A percentile compares a stretch with the other conserved stretches of the same genome.
Evolutionary conservation across 2,329 filamentous ascomycete genomes (phyloP).

Genomic region (Ophiognomonia clavigignenti-juglandacearum): DNA sequence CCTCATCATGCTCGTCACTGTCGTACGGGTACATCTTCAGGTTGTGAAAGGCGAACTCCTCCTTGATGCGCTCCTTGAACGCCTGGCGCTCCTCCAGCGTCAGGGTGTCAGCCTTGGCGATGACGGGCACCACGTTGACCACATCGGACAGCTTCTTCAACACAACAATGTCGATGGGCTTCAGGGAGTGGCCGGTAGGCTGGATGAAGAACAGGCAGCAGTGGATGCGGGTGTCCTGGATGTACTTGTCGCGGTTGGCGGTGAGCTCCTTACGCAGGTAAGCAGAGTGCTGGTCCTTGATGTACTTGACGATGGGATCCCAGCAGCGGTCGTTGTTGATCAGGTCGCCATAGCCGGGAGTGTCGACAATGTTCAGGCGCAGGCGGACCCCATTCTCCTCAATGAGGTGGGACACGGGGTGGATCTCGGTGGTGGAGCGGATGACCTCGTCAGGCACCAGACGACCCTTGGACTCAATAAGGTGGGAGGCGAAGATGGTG

Average conservation of each 20-base stretch:
- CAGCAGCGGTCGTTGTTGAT: conserved; percentile 99
- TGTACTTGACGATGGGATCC: conserved; percentile 99
- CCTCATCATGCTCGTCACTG: conserved; percentile 96
- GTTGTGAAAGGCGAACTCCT: conserved; percentile 99
- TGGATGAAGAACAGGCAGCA: conserved; percentile 99
- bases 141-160: conserved; percentile 99
- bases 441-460: conserved; percentile 88
- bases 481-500: conserved; percentile 99
- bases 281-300: conserved; percentile 99
- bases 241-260: conserved; percentile 97
- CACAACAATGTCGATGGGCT: conserved; percentile 99
- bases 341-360: conserved; percentile 94
- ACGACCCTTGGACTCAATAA: conserved; percentile 98
- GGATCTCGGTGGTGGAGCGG: conserved; percentile 95
- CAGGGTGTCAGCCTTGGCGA: conserved; percentile 95
- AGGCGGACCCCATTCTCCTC: conserved; percentile 99
- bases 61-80: conserved; percentile 99
- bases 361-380: conserved; percentile 97
- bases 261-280: conserved; percentile 99
- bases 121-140: conserved; percentile 97
- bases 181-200: conserved; percentile 94
- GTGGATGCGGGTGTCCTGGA: conserved; percentile 98
- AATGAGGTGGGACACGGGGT: conserved; percentile 96
- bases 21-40: conserved; percentile 99
- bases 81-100: conserved; percentile 91